Conservation (phyloP, 2,329 filamentous ascomycete genomes). For the Alternaria arborescens region DNA sequence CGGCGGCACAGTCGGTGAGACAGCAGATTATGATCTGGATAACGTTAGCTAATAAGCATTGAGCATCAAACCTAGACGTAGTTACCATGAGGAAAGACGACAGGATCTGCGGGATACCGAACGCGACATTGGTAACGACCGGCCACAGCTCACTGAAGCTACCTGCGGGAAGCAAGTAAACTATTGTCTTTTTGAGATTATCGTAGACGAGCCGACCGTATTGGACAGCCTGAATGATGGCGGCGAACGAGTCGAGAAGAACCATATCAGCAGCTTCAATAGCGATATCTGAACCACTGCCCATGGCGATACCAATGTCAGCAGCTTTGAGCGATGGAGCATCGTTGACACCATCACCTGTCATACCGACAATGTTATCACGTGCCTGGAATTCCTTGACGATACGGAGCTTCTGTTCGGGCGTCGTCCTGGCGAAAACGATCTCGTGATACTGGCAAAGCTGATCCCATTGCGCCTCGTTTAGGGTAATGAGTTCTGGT, state of each 20-base stretch:
- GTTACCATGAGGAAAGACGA: constrained; percentile 73
- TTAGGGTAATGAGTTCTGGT: constrained; percentile 68
- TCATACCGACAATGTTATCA: constrained; percentile 64
- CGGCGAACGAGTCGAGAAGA: constrained; percentile 73
- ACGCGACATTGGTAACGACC: constrained; percentile 75
- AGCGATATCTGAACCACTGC: constrained; percentile 66
- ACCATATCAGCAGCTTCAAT: constrained; percentile 71
- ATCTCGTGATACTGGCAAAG: constrained; percentile 74
- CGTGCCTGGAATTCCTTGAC: constrained; percentile 76
- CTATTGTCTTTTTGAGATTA: constrained; percentile 79
- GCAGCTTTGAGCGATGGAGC: constrained; percentile 65
- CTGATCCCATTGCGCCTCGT: constrained; percentile 73
- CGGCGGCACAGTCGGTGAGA: constrained; percentile 73
- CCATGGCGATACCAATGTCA: constrained; percentile 68
- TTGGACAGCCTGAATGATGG: constrained; percentile 74
- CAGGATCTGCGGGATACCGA: constrained; percentile 76
- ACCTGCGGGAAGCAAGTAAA: constrained; percentile 77
- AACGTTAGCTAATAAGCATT: not conserved
- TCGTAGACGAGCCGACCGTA: constrained; percentile 81
- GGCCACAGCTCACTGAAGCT: constrained; percentile 79
- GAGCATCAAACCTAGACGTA: not conserved
- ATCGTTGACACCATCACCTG: constrained; percentile 60
- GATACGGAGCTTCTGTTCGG: constrained; percentile 81
- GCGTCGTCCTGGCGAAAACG: constrained; percentile 76
- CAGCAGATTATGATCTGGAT: constrained; percentile 59